Conservation (phyloP, 805 yeast species). For the Cyberlindnera veronae region DNA sequence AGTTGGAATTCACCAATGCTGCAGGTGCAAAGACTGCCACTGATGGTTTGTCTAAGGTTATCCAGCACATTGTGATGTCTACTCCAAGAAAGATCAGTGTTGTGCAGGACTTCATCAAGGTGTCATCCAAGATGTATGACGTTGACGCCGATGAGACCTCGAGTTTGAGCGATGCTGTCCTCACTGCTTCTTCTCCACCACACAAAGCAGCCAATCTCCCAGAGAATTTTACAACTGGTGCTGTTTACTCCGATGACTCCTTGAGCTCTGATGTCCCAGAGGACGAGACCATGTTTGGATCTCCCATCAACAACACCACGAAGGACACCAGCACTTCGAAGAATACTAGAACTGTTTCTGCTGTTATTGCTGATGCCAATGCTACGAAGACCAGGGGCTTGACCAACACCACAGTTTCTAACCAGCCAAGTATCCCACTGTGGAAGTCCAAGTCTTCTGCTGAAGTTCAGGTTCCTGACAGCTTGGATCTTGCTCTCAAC, state of each 20-base stretch:
- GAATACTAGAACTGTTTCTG: constrained; percentile 14
- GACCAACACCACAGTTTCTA: background rate
- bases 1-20: constrained; percentile 7
- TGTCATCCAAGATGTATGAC: constrained; percentile 15
- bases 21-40: background rate
- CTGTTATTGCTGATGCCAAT: constrained; percentile 21
- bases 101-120: constrained; percentile 26
- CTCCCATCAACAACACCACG: constrained; percentile 19
- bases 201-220: background rate
- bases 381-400: too few species aligned
- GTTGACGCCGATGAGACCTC: constrained; percentile 4
- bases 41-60: background rate
- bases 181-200: background rate
- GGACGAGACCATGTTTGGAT: constrained; percentile 14
- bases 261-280: constrained; percentile 12
- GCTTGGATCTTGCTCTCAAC: constrained; percentile 7
- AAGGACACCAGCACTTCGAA: constrained; percentile 22
- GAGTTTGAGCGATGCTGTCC: constrained; percentile 3
- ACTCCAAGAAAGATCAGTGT: constrained; percentile 32
- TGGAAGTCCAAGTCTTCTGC: background rate
- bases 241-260: background rate
- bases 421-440: background rate
- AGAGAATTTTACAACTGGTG: background rate
- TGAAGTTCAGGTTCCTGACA: constrained; percentile 12
- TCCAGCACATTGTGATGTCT: constrained; percentile 1